phyloP scores from a whole-genome alignment of 371 early-diverging fungal genomes.

The Capniomyces stellatus region DNA sequence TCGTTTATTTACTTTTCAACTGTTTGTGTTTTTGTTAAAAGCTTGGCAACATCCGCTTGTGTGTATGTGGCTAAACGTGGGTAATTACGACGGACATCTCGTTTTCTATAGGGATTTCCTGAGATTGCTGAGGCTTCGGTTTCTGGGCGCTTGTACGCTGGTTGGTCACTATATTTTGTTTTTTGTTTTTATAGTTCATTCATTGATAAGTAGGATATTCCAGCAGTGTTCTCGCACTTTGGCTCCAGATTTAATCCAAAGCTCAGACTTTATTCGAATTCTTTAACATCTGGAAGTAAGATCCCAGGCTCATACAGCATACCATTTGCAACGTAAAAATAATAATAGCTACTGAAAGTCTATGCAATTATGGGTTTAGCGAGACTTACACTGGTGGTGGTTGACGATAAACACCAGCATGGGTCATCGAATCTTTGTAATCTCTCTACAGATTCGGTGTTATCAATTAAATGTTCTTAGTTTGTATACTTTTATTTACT shows the following conservation, averaged over 20 bases:
- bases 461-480: background rate
- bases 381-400: background rate
- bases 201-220: background rate
- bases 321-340: too few species aligned
- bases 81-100: constrained; percentile 78
- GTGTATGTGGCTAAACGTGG: constrained; percentile 72
- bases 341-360: background rate
- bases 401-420: background rate
- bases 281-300: constrained; percentile 19
- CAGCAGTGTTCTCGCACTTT: background rate
- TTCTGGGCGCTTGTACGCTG: constrained; percentile 13
- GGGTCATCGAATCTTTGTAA: constrained; percentile 20
- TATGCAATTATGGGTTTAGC: background rate
- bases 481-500: too few species aligned
- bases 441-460: constrained; percentile 2
- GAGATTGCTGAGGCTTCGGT: constrained; percentile 38
- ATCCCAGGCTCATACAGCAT: constrained; percentile 9
- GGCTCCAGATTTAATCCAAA: background rate
- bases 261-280: constrained; percentile 5
- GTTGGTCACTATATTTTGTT: constrained; percentile 13
- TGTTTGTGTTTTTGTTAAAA: background rate
- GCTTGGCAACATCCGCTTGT: constrained; percentile 47
- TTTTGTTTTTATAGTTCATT: background rate
- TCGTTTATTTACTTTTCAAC: background rate
- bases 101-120: constrained; percentile 74